Percentiles rank a stretch among this genome's conserved stretches.
phyloP scores from a whole-genome alignment of 1,139 yeast genomes.

The Yamadazyma atmosphaerica region DNA sequence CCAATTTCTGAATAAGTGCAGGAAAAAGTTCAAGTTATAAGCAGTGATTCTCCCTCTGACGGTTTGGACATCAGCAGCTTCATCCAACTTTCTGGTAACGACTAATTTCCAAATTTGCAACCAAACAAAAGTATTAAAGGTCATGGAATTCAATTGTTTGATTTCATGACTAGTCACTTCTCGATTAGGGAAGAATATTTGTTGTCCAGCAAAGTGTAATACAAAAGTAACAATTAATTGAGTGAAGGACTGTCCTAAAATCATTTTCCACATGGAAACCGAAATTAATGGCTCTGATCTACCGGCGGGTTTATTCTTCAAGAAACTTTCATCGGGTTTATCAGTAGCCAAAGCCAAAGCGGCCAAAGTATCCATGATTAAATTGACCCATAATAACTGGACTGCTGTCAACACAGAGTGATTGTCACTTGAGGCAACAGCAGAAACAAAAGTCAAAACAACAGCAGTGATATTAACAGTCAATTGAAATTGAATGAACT shows the following conservation, averaged over 20 bases:
- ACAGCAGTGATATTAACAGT: constrained; percentile 97
- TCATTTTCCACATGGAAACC: constrained; percentile 98
- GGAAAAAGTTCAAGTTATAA: constrained; percentile 75
- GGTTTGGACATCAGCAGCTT: constrained; percentile 66
- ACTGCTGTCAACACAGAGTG: constrained; percentile 93
- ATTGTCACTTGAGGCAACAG: constrained; percentile 79
- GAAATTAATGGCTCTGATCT: constrained; percentile 79
- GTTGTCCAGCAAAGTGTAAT: constrained; percentile 74
- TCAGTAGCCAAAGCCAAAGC: constrained; percentile 98
- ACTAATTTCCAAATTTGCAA: constrained; percentile 92
- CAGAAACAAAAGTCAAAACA: constrained; percentile 86
- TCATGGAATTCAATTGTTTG: constrained; percentile 74
- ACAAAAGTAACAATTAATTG: constrained; percentile 80
- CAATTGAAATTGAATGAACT: constrained; percentile 92
- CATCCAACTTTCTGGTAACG: constrained; percentile 89
- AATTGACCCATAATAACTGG: constrained; percentile 93
- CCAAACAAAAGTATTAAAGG: constrained; percentile 97
- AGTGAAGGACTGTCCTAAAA: constrained; percentile 76
- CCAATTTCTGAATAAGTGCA: constrained; percentile 77
- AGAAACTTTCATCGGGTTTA: constrained; percentile 81
- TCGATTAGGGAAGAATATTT: constrained; percentile 53
- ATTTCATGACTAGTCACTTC: constrained; percentile 45
- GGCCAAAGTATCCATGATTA: constrained; percentile 97
- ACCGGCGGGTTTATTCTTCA: constrained; percentile 84
- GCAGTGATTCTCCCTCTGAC: constrained; percentile 58